Percentiles rank a stretch among this genome's conserved stretches.
These are phyloP conservation scores for Kodamaea kakaduensis DNA, from an alignment of 805 yeast species.

Conservation along the genomic window DNA sequence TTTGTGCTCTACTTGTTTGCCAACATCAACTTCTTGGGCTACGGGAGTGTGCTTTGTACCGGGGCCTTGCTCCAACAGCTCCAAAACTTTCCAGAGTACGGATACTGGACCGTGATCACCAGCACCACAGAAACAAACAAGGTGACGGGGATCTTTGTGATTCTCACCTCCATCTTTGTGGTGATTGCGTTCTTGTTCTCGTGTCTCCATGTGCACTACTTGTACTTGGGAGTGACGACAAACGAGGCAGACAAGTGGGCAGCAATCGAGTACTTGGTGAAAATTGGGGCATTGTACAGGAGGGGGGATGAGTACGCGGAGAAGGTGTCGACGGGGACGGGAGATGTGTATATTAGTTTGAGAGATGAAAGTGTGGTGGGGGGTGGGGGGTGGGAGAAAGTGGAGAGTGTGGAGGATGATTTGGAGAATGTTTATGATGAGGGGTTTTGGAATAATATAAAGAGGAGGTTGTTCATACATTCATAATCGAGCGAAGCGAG, in stretches of 20 bases:
- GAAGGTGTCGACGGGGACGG: slow-evolving; percentile 8
- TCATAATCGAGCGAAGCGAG: background rate
- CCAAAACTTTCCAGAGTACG: slow-evolving; percentile 1
- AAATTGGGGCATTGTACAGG: slow-evolving; percentile 11
- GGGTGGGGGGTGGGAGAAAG: slow-evolving; percentile 13
- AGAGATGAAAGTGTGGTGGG: slow-evolving; percentile 19
- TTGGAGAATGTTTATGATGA: slow-evolving; percentile 45
- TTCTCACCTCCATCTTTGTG: slow-evolving; percentile 43
- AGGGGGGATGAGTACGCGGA: slow-evolving; percentile 14
- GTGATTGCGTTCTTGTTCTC: slow-evolving; percentile 31
- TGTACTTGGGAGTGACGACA: slow-evolving; percentile 68
- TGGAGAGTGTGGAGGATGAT: slow-evolving; percentile 25
- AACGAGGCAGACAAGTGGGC: slow-evolving; percentile 74
- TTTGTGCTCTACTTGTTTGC: slow-evolving; percentile 53
- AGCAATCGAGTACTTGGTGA: slow-evolving; percentile 47
- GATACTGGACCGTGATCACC: slow-evolving; percentile 18
- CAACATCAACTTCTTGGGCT: slow-evolving; percentile 33
- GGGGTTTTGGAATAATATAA: slow-evolving; percentile 44
- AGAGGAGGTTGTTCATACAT: slow-evolving; percentile 23
- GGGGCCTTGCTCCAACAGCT: slow-evolving; percentile 8
- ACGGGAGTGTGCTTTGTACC: slow-evolving; percentile 21
- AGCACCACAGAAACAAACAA: slow-evolving; percentile 18
- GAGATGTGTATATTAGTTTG: slow-evolving; percentile 27
- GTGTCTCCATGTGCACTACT: slow-evolving; percentile 41
- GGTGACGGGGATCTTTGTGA: slow-evolving; percentile 34